phyloP scores from a whole-genome alignment of 2,329 filamentous ascomycete species.

The Pezicula neosporulosa region DNA sequence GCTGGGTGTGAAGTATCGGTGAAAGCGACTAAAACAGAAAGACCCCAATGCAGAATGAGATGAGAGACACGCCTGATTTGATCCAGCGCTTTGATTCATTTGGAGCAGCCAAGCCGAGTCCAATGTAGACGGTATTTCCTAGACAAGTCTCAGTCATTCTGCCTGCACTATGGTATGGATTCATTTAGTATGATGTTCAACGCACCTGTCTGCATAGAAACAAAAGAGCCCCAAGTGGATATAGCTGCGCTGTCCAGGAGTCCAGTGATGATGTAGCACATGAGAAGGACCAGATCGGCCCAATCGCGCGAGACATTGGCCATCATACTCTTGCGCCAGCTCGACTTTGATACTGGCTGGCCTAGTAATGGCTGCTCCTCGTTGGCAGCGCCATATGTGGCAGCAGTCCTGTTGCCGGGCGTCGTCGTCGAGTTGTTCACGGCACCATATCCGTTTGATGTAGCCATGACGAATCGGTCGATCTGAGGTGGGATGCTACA shows the following conservation, averaged over 20 bases:
- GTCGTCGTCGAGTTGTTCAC: slow-evolving; percentile 6
- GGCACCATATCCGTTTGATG: slow-evolving; percentile 25
- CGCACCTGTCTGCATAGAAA: slow-evolving; percentile 59
- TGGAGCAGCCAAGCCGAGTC: slow-evolving; percentile 65
- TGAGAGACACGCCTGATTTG: slow-evolving; percentile 68
- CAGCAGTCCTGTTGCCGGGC: slow-evolving; percentile 3
- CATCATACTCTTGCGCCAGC: slow-evolving; percentile 10
- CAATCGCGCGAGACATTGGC: slow-evolving; percentile 54
- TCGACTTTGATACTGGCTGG: slow-evolving; percentile 5
- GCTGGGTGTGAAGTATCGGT: slow-evolving; percentile 58
- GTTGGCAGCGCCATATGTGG: slow-evolving; percentile 9
- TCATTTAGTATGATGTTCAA: slow-evolving; percentile 4
- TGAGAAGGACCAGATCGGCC: slow-evolving; percentile 66
- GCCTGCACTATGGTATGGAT: neutral
- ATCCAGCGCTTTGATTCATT: slow-evolving; percentile 57
- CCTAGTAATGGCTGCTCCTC: slow-evolving; percentile 32
- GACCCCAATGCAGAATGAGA: slow-evolving; percentile 71
- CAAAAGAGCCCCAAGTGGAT: slow-evolving; percentile 73
- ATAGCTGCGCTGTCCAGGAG: slow-evolving; percentile 74
- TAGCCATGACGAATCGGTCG: slow-evolving; percentile 14
- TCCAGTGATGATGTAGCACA: slow-evolving; percentile 75
- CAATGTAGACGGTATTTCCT: slow-evolving; percentile 78
- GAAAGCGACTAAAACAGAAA: slow-evolving; percentile 66
- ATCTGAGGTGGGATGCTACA: neutral
- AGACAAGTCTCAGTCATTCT: neutral